phyloP scores from a whole-genome alignment of 2,329 filamentous ascomycete genomes.

The Myrmaecium sp. region DNA sequence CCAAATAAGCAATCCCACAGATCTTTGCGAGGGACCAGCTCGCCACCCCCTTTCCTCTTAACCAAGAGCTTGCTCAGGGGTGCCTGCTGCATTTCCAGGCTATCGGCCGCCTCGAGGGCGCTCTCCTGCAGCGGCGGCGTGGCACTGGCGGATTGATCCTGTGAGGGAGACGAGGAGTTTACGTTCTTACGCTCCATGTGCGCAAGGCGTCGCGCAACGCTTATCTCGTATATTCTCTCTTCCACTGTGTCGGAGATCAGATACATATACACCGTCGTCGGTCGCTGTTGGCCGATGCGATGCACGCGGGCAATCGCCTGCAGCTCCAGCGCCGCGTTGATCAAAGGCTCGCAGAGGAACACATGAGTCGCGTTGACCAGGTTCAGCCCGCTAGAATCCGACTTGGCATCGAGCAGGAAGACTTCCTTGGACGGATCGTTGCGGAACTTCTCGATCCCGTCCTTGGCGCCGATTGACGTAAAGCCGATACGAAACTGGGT shows the following conservation, averaged over 20 bases:
- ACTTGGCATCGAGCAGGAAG: conserved; percentile 77
- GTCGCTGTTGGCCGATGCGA: conserved; percentile 73
- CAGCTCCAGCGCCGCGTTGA: conserved; percentile 85
- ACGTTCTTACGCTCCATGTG: conserved; percentile 44
- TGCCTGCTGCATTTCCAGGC: conserved; percentile 62
- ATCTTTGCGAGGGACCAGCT: conserved; percentile 62
- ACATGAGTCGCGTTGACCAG: conserved; percentile 87
- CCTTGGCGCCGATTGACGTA: conserved; percentile 48
- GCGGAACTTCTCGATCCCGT: conserved; percentile 62
- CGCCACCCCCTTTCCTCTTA: conserved; percentile 53
- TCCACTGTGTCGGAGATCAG: conserved; percentile 83
- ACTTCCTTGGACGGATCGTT: conserved; percentile 57
- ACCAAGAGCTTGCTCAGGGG: conserved; percentile 53
- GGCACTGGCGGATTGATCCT: conserved; percentile 8
- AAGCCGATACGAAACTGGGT: conserved; percentile 54
- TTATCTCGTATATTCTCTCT: conserved; percentile 78
- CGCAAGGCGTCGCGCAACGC: conserved; percentile 58
- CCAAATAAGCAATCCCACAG: conserved; percentile 85
- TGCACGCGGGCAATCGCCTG: conserved; percentile 93
- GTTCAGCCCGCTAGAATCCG: conserved; percentile 77
- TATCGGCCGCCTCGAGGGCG: conserved; percentile 67
- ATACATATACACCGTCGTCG: conserved; percentile 92
- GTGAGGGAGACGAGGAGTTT: neutral
- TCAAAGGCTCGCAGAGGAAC: conserved; percentile 81
- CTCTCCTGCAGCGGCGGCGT: conserved; percentile 34